A percentile compares a stretch with the other conserved stretches of the same genome.
phyloP scores from a whole-genome alignment of 139 green algal species.

The Chlorella sp. region DNA sequence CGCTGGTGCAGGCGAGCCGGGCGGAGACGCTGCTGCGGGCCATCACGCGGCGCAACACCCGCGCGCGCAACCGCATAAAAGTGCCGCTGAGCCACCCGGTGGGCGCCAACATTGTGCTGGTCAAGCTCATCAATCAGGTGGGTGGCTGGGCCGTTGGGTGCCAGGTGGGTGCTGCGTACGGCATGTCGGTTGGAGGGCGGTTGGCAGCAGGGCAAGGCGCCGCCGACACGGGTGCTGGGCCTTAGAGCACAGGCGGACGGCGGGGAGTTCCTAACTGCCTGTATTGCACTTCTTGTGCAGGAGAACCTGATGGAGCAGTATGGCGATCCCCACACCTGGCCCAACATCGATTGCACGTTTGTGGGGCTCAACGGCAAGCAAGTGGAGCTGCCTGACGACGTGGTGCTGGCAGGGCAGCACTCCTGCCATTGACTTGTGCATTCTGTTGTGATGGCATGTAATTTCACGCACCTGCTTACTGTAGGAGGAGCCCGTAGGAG shows the following conservation, averaged over 20 bases:
- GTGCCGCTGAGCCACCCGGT: neutral
- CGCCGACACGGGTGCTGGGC: no score
- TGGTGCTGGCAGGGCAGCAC: neutral
- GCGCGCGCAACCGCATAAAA: constrained; percentile 3
- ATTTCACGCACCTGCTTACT: no score
- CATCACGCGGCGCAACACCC: neutral
- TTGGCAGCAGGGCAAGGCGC: no score
- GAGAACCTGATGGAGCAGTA: constrained; percentile 43
- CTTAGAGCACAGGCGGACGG: no score
- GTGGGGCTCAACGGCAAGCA: constrained; percentile 10
- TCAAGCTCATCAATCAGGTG: constrained; percentile 42
- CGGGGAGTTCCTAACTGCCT: no score
- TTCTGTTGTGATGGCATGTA: no score
- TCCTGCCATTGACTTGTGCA: no score
- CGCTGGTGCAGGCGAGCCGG: constrained; percentile 14
- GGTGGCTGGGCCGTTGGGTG: no score
- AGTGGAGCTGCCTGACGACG: constrained; percentile 2
- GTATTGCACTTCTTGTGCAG: neutral
- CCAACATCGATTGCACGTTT: constrained; percentile 37
- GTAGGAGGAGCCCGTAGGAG: no score
- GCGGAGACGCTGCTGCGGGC: constrained; percentile 21
- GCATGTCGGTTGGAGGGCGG: neutral
- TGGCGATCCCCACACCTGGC: constrained; percentile 24
- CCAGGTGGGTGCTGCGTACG: neutral
- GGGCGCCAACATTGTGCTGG: constrained; percentile 29